phyloP scores from a whole-genome alignment of 176 grass and related monocot species.

The Eragrostis nindensis region DNA sequence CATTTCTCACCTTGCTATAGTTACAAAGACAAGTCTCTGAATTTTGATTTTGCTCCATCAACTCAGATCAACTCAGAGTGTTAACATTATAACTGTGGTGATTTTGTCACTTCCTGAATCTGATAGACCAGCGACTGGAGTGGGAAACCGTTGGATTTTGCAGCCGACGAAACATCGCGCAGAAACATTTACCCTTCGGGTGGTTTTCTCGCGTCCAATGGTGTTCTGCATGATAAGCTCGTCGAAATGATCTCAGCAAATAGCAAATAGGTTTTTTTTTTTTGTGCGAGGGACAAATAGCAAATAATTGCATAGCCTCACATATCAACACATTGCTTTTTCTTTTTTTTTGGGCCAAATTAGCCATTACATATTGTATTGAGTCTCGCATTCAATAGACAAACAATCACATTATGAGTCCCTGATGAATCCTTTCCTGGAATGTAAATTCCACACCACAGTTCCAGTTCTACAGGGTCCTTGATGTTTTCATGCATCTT shows the following conservation, averaged over 20 bases:
- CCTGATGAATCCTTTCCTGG: too few species aligned
- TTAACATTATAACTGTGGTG: not conserved
- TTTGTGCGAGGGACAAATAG: too few species aligned
- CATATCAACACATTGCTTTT: not conserved
- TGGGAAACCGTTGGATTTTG: constrained; percentile 65
- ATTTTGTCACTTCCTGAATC: constrained; percentile 30
- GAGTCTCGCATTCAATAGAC: not conserved
- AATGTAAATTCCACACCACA: too few species aligned
- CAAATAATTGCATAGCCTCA: constrained; percentile 19
- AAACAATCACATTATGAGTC: not conserved
- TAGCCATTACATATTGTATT: not conserved
- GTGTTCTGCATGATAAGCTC: constrained; percentile 63
- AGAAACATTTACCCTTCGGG: constrained; percentile 80
- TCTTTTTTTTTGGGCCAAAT: not conserved
- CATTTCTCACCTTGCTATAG: constrained; percentile 11
- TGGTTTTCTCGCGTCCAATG: constrained; percentile 79
- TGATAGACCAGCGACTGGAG: constrained; percentile 88
- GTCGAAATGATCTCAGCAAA: constrained; percentile 71
- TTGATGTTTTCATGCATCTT: too few species aligned
- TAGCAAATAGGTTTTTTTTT: too few species aligned
- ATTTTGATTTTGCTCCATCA: constrained; percentile 13
- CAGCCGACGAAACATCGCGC: constrained; percentile 62
- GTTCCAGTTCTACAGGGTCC: too few species aligned
- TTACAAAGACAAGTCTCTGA: not conserved
- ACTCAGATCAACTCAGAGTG: not conserved